Conservation (phyloP, 2,329 filamentous ascomycete genomes). For the Teratosphaeria pseudoeucalypti region DNA sequence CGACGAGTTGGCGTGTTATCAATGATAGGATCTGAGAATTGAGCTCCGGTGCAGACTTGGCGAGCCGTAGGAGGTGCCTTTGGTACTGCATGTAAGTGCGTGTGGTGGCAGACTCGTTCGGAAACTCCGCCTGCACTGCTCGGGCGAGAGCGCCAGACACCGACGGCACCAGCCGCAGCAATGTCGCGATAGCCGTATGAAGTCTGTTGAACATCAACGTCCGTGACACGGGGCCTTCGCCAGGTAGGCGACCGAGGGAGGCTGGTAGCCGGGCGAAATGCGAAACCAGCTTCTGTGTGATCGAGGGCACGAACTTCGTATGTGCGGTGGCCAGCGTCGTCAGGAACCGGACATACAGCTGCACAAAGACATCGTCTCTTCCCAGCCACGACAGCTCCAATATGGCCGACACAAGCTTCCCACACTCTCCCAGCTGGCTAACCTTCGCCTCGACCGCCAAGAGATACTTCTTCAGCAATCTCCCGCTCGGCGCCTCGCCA, state of each 20-base stretch:
- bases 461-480: conserved; percentile 47
- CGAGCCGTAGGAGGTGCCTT: conserved; percentile 67
- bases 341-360: conserved; percentile 46
- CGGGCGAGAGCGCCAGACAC: conserved; percentile 60
- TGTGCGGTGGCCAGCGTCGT: conserved; percentile 68
- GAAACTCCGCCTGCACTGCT: conserved; percentile 22
- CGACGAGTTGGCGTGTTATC: conserved; percentile 77
- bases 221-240: conserved; percentile 48
- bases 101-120: conserved; percentile 51
- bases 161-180: conserved; percentile 73
- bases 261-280: conserved; percentile 58
- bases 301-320: conserved; percentile 61
- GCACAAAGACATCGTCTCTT: conserved; percentile 49
- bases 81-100: conserved; percentile 81
- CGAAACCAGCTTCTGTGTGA: conserved; percentile 70
- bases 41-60: conserved; percentile 66
- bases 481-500: conserved; percentile 40
- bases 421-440: conserved; percentile 45
- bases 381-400: conserved; percentile 52
- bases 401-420: conserved; percentile 47
- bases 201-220: conserved; percentile 60
- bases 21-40: conserved; percentile 71
- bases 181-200: conserved; percentile 63
- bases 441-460: conserved; percentile 48
- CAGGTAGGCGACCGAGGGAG: conserved; percentile 42